Conservation (phyloP, 176 grass and related monocot genomes). For the Bonia amplexicaulis region DNA sequence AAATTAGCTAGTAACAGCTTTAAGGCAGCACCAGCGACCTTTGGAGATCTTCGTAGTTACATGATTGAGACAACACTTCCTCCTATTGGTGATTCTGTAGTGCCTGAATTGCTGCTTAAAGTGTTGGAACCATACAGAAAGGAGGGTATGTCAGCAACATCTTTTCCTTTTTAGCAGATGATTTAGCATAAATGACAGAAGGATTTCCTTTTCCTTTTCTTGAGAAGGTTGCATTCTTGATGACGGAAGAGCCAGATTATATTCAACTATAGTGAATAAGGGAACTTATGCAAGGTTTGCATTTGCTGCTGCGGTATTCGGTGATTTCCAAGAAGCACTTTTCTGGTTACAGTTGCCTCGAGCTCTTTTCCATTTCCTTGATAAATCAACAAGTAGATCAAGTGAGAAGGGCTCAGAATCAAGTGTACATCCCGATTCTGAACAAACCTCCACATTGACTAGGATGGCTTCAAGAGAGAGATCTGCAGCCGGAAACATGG, state of each 20-base stretch:
- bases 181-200: constrained; percentile 14
- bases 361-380: constrained; percentile 70
- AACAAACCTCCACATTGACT: constrained; percentile 51
- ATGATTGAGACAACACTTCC: constrained; percentile 89
- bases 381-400: constrained; percentile 65
- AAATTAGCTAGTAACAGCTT: constrained; percentile 38
- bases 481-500: constrained; percentile 33
- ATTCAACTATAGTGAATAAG: constrained; percentile 66
- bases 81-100: constrained; percentile 75
- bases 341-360: constrained; percentile 93
- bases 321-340: constrained; percentile 75
- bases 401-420: constrained; percentile 42
- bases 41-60: constrained; percentile 79
- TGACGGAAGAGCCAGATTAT: constrained; percentile 77
- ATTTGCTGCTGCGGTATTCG: constrained; percentile 91
- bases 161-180: background rate
- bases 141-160: constrained; percentile 51
- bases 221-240: constrained; percentile 92
- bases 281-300: constrained; percentile 78
- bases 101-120: constrained; percentile 95
- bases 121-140: constrained; percentile 92
- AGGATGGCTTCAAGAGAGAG: constrained; percentile 61
- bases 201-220: constrained; percentile 8
- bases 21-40: constrained; percentile 32
- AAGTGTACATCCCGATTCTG: constrained; percentile 38